Conservation (phyloP, 108 stramenopile species). For the Schizochytrium sp. region DNA sequence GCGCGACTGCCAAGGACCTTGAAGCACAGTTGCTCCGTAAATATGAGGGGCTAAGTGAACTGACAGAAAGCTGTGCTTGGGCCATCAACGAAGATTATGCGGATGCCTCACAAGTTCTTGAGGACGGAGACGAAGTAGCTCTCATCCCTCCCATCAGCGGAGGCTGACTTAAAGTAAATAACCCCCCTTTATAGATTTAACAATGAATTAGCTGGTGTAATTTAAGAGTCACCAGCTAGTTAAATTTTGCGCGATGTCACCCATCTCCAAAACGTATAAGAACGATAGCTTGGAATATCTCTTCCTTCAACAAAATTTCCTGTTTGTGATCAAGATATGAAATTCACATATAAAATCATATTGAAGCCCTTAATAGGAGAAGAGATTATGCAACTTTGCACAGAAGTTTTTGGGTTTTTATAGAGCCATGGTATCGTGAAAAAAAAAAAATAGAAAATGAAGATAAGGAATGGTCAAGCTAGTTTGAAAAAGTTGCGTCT, state of each 20-base stretch:
- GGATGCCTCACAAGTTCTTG: background rate
- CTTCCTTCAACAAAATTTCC: no score
- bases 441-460: background rate
- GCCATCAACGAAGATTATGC: slow-evolving; percentile 50
- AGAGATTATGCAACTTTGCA: no score
- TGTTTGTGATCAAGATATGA: no score
- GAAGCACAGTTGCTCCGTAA: background rate
- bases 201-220: background rate
- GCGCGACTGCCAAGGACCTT: background rate
- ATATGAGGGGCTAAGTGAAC: background rate
- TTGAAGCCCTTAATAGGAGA: no score
- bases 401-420: no score
- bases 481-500: background rate
- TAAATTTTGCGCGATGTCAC: background rate
- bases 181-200: background rate
- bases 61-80: background rate
- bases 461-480: background rate
- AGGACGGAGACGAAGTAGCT: slow-evolving; percentile 40
- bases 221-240: background rate
- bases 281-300: no score
- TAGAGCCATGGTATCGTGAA: no score
- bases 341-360: no score
- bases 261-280: no score
- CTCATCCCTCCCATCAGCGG: slow-evolving; percentile 62
- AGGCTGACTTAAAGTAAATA: background rate